A percentile compares a stretch with the other conserved stretches of the same genome.
Conservation (phyloP, 176 grass and related monocot genomes). For the Pontederia crassipes region DNA sequence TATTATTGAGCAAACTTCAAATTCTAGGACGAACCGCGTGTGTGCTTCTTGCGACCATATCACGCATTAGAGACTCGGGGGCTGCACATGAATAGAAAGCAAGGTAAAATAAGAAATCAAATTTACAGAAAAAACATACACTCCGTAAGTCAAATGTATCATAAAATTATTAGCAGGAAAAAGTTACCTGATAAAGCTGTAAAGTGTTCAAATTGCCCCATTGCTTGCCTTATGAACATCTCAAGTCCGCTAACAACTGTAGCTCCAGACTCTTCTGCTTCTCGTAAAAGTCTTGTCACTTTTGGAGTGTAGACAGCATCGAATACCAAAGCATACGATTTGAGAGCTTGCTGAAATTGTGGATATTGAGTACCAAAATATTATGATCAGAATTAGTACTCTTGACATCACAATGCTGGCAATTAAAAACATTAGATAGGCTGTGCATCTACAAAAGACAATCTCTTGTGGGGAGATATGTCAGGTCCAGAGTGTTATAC, state of each 20-base stretch:
- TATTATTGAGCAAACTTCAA: too few species aligned
- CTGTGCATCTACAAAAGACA: too few species aligned
- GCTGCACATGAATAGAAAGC: conserved; percentile 32
- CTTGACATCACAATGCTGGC: too few species aligned
- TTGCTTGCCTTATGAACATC: conserved; percentile 97
- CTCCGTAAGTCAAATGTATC: background rate
- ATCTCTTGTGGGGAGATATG: too few species aligned
- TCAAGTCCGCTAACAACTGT: conserved; percentile 88
- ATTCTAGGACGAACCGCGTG: background rate
- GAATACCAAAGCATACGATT: conserved; percentile 74
- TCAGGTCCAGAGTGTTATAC: too few species aligned
- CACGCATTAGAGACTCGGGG: conserved; percentile 66
- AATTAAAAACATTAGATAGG: too few species aligned
- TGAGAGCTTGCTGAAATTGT: conserved; percentile 70
- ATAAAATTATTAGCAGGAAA: background rate
- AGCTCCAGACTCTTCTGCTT: conserved; percentile 67
- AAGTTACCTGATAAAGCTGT: conserved; percentile 61
- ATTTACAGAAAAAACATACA: background rate
- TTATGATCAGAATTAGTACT: too few species aligned
- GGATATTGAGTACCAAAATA: background rate
- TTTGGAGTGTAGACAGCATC: conserved; percentile 94
- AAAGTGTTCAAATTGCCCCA: conserved; percentile 89
- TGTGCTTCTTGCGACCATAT: conserved; percentile 61
- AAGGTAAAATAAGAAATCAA: conserved; percentile 5
- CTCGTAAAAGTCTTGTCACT: conserved; percentile 80